Conservation (phyloP, 768 basidiomycete genomes). For the Lentinula guzmanii region DNA sequence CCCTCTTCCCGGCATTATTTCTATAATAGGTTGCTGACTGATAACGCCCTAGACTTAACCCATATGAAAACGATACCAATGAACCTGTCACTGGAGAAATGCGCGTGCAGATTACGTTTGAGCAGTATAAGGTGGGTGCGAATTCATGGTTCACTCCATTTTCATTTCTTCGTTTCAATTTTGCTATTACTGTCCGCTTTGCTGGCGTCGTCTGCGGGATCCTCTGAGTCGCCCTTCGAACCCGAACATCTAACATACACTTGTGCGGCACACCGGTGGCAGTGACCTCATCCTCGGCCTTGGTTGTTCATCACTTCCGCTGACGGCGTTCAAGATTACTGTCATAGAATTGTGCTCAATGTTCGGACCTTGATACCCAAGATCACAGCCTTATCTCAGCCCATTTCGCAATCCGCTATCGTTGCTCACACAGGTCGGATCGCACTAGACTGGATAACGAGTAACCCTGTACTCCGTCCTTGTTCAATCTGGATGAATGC, state of each 20-base stretch:
- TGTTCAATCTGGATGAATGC: too few relatives aligned
- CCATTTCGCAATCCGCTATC: not conserved
- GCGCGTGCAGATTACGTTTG: constrained; percentile 90
- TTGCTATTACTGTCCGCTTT: too few relatives aligned
- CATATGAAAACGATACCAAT: constrained; percentile 47
- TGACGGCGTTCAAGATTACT: too few relatives aligned
- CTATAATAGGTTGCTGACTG: constrained; percentile 4
- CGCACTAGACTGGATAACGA: too few relatives aligned
- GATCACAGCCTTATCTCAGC: not conserved
- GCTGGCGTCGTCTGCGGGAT: too few relatives aligned
- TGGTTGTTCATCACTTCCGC: too few relatives aligned
- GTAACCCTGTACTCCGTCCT: too few relatives aligned
- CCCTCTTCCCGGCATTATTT: not conserved
- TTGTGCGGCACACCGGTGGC: too few relatives aligned
- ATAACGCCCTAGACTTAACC: constrained; percentile 46
- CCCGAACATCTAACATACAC: too few relatives aligned
- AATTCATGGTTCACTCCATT: not conserved
- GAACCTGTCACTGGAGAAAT: constrained; percentile 91
- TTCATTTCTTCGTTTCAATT: not conserved
- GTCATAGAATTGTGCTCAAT: not conserved
- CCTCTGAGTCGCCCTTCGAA: too few relatives aligned
- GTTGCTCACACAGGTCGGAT: not conserved
- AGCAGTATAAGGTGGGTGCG: constrained; percentile 74
- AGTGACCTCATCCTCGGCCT: too few relatives aligned
- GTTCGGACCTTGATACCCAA: not conserved